Evolutionary conservation across 805 yeast species (phyloP).

Genomic region (Kuraishia borneana): DNA sequence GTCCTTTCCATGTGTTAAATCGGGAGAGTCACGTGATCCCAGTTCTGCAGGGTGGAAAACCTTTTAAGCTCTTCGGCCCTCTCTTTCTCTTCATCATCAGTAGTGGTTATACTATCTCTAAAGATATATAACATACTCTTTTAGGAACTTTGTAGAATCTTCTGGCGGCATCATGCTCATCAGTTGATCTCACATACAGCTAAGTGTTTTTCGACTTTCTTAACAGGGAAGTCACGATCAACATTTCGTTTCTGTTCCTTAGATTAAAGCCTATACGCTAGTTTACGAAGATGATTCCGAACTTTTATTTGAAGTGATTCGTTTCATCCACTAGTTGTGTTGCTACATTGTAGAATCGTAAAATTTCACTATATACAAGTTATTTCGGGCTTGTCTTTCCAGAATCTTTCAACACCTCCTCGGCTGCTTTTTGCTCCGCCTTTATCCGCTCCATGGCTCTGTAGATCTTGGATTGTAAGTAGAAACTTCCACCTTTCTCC

Average conservation of each 20-base stretch:
- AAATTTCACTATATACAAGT: slow-evolving; percentile 1
- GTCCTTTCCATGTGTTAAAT: too few species aligned
- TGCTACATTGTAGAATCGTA: slow-evolving; percentile 28
- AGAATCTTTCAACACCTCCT: slow-evolving; percentile 19
- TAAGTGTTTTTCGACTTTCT: slow-evolving; percentile 61
- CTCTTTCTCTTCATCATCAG: slow-evolving; percentile 44
- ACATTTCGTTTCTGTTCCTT: slow-evolving; percentile 71
- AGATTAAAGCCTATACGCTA: slow-evolving; percentile 33
- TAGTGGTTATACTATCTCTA: slow-evolving; percentile 73
- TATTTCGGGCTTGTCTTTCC: slow-evolving; percentile 3
- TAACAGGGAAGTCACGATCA: slow-evolving; percentile 65
- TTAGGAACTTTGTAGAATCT: slow-evolving; percentile 29
- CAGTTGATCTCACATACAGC: slow-evolving; percentile 41
- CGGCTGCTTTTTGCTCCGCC: slow-evolving; percentile 59
- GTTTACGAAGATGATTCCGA: slow-evolving; percentile 22
- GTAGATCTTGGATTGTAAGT: slow-evolving; percentile 84
- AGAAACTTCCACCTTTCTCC: slow-evolving; percentile 94
- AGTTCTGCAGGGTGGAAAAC: not conserved
- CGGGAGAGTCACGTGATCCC: slow-evolving; percentile 1
- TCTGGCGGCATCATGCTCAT: slow-evolving; percentile 30
- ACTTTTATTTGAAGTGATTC: slow-evolving; percentile 15
- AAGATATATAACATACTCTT: slow-evolving; percentile 44
- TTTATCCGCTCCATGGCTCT: slow-evolving; percentile 89
- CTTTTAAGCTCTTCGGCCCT: slow-evolving; percentile 15
- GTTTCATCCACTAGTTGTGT: slow-evolving; percentile 33